Base-by-base conservation (phyloP, 371 early-diverging fungal species). In the Syncephalastrum racemosum region DNA sequence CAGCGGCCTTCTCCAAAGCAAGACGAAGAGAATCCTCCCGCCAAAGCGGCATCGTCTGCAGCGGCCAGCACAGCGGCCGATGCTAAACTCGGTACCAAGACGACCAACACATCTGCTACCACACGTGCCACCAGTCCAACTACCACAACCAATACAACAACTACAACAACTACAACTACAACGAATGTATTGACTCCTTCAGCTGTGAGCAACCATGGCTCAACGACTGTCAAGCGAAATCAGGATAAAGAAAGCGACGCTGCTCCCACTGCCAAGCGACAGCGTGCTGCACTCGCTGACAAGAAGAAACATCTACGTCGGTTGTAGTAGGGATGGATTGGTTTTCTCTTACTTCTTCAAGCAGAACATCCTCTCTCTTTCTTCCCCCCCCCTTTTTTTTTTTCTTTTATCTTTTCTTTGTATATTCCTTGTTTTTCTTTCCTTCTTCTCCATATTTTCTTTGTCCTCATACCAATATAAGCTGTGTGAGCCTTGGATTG, bases 1-100 rank as follows among this genome's bases (percentile, higher is more conserved):
- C 56, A 59, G 22, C 54, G 47, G 13, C 52, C 24, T 5, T 4
- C 45, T 25, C 12, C 36, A 13, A 50, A 53, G 40, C 18, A 53
- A 46, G 4, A 25, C n/a, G 31, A 57, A 31, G 36, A 31, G 10
- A 31, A 31, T 8, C 36, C 36, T 3, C 36, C 36, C 10, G 52
- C 52, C 13, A 39, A 40, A 15, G 18, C 52, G 12, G 12, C 52
- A 20, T 51, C 52, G 4, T 51, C 20, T 40, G 19, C 52, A 12
- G 12, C 36, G 2, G 36, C 31, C 15, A 51, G 10, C 27, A 31
- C 23, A 43, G 12, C n/a, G 15, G 44, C 25, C 44, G 22, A 22
- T 23, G 20, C 14, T n/a, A 18, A 42, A 51, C 27, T 22, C 40
- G 8, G 14, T 39, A 23, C 18, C 52, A 39, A 36, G 41, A 39